phyloP scores from a whole-genome alignment of 164 flowering plant species.

The Tetrastigma voinierianum region DNA sequence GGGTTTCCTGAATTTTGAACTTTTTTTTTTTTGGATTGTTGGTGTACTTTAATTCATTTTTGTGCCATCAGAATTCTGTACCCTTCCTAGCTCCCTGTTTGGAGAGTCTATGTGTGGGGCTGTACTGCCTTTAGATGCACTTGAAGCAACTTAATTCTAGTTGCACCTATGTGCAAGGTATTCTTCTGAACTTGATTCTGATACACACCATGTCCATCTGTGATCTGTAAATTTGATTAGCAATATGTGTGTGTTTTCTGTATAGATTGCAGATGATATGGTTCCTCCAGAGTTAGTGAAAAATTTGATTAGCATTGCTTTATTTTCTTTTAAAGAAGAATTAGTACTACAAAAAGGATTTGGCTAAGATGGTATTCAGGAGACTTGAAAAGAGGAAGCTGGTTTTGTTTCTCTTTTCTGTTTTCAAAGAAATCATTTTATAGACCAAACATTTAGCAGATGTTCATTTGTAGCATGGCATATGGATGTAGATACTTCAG shows the following conservation, averaged over 20 bases:
- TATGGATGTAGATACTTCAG: neutral
- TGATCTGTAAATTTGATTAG: conserved; percentile 3
- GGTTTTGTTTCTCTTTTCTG: conserved; percentile 36
- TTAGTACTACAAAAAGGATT: conserved; percentile 79
- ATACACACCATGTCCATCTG: neutral
- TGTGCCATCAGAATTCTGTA: conserved; percentile 29
- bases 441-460: neutral
- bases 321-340: conserved; percentile 65
- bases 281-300: conserved; percentile 68
- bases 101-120: conserved; percentile 99
- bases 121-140: conserved; percentile 84
- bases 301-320: conserved; percentile 66
- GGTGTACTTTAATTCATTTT: too few species aligned
- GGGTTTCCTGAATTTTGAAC: too few species aligned
- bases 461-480: neutral
- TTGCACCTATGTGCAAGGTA: conserved; percentile 99
- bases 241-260: conserved; percentile 11
- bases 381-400: conserved; percentile 62
- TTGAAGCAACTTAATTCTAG: conserved; percentile 86
- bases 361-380: conserved; percentile 84
- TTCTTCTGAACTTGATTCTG: conserved; percentile 9
- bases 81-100: conserved; percentile 75
- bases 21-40: too few species aligned
- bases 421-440: neutral
- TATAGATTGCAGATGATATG: conserved; percentile 93